Base-by-base conservation (phyloP, 768 basidiomycete genomes). In the Mycena haematopus region DNA sequence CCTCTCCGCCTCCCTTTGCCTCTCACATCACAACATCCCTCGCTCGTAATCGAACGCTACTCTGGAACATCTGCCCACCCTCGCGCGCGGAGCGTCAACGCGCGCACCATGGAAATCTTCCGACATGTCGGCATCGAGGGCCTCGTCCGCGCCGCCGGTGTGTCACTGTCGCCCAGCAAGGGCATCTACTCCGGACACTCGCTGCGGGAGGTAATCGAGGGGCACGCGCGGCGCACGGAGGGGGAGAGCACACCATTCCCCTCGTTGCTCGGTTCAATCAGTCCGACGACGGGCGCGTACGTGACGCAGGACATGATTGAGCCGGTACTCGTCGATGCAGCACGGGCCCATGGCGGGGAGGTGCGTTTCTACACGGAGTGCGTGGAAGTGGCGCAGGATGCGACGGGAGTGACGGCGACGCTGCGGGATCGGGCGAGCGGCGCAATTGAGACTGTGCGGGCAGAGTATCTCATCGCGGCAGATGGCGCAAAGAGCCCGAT, bases 381-480 rank as follows among this genome's bases (percentile, higher is more conserved):
- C n/a, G 40, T 42, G 19, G 73, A 19, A 21, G 40, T 21, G n/a
- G n/a, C n/a, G 40, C 40, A 42, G 40, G 40, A 42, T n/a, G 17
- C 5, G 19, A 19, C 19, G 40, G 40, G 40, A 17, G 40, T 42
- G 6, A 42, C 40, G 19, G 40, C 40, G 40, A 42, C 40, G 6
- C n/a, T 42, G 40, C 19, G n/a, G 19, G 19, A 42, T 42, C 40
- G n/a, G 40, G 40, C 19, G 40, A 42, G 19, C 40, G 40, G 40
- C 10, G n/a, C 7, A 6, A 42, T 19, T 7, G 40, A 42, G n/a
- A n/a, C 40, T 17, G 40, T 42, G 5, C 17, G 40, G 4, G 40
- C 40, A n/a, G 19, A 19, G n/a, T 42, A 42, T 42, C 40, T 42
- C 19, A 42, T 42, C 40, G 40, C 40, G 19, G 40, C 40, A 19